Evolutionary conservation across 352 stramenopile species (phyloP).

Genomic region (Pythium brassicae): DNA sequence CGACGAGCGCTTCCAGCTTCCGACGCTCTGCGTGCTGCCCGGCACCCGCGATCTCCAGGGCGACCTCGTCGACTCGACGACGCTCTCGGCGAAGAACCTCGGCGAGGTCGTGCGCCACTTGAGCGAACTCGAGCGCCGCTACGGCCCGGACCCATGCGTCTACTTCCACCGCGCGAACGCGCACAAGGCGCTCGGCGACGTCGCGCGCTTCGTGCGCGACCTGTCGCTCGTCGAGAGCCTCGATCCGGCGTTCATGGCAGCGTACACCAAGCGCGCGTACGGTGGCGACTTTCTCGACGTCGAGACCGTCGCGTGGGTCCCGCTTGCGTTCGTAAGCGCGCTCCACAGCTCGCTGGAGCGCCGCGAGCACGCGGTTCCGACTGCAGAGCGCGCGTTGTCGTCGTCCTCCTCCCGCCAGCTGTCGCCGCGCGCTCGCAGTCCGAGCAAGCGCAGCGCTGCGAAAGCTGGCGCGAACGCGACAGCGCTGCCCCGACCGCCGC

Average conservation of each 20-base stretch:
- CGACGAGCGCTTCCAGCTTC: conserved; percentile 23
- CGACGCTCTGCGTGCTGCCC: conserved; percentile 36
- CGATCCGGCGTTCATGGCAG: conserved; percentile 34
- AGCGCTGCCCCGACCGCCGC: background rate
- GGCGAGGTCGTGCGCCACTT: conserved; percentile 42
- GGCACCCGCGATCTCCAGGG: conserved; percentile 33
- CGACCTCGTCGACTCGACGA: conserved; percentile 40
- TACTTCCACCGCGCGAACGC: conserved; percentile 60
- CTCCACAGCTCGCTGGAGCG: conserved; percentile 31
- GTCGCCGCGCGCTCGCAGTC: background rate
- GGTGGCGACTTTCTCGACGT: conserved; percentile 52
- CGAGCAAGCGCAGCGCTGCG: background rate
- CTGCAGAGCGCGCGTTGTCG: background rate
- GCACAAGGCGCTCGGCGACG: conserved; percentile 37
- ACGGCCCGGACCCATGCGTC: conserved; percentile 46
- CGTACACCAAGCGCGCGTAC: conserved; percentile 30
- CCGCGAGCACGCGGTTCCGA: conserved; percentile 33
- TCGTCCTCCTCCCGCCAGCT: background rate
- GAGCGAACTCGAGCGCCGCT: conserved; percentile 49
- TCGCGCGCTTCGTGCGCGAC: conserved; percentile 40
- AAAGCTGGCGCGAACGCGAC: background rate
- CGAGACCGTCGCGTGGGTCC: conserved; percentile 61
- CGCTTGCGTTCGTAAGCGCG: conserved; percentile 29
- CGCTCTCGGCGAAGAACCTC: conserved; percentile 39
- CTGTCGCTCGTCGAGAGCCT: conserved; percentile 45